Evolutionary conservation across 2,329 filamentous ascomycete species (phyloP), one percentile per base, ranked within the genome.

Genomic region (Alternaria incomplexa): DNA sequence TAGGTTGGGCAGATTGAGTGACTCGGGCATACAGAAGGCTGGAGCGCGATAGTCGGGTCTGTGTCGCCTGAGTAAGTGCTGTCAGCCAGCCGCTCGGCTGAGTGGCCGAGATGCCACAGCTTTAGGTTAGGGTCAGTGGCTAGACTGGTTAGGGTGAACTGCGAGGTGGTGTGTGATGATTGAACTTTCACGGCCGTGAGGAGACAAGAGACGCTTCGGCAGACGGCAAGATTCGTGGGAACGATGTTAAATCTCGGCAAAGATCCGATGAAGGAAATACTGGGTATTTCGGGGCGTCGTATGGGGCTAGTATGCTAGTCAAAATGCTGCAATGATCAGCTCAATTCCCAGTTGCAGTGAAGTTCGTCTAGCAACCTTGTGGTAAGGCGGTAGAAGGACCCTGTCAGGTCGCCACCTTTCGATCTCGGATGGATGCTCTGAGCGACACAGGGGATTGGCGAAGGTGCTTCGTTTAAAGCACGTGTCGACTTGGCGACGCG

Each of bases 301-400:
- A 62, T 63, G 67, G 58, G 62, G 63, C 62, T 55, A 58, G 57
- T 64, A 50, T 64, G 53, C 59, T 65, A 62, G 61, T 69, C 59
- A 72, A 70, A 70, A 75, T 69, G 73, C 74, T 75, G 70, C 71
- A 69, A 65, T 61, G 65, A 74, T 74, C 71, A 75, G 72, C 70
- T 65, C 61, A 65, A 66, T 64, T 69, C 62, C 70, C 64, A 71
- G 71, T 58, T 65, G 64, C 58, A 65, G 58, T 58, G 58, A 56
- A 61, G 65, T 60, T 48, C 28, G 61, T 58, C 66, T 67, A 67
- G 69, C 60, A 66, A 54, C 53, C 25, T 67, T 67, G 62, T 63
- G 69, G 68, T 72, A 65, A 69, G 70, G 72, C 66, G 64, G 64
- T 59, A 62, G 55, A 65, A 53, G 56, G 58, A 46, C 72, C 69